phyloP scores from a whole-genome alignment of 2,329 filamentous ascomycete species.

The Clonostachys rhizophaga region DNA sequence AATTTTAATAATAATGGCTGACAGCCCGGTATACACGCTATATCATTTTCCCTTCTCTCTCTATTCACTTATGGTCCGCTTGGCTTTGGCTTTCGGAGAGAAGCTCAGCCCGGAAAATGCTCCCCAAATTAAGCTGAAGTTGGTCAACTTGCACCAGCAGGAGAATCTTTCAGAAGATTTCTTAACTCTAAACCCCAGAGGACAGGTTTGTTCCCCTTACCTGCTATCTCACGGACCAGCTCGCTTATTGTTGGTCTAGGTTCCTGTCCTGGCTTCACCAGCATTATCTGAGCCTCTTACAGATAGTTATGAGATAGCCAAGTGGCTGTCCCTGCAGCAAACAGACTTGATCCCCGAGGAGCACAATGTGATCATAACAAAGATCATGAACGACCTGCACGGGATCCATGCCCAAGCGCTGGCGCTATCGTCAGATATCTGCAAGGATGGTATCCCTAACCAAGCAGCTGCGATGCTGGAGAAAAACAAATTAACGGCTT shows the following conservation, averaged over 20 bases:
- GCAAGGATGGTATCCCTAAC: conserved; percentile 16
- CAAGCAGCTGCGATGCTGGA: conserved; percentile 19
- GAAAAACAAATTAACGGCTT: conserved; percentile 12
- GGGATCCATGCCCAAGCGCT: conserved; percentile 15
- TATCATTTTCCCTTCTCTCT: conserved; percentile 21
- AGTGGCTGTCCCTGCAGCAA: conserved; percentile 18
- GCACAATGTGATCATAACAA: conserved; percentile 12
- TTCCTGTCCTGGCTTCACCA: conserved; percentile 17
- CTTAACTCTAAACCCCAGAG: conserved; percentile 17
- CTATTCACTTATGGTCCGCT: conserved; percentile 21
- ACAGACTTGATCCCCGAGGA: conserved; percentile 16
- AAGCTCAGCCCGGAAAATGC: conserved; percentile 13
- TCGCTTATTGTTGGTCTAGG: conserved; percentile 7
- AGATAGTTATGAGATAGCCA: conserved; percentile 17
- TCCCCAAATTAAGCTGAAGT: conserved; percentile 12
- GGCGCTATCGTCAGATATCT: conserved; percentile 11
- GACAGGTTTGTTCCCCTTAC: conserved; percentile 13
- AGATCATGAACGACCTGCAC: conserved; percentile 16
- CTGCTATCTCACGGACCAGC: no score
- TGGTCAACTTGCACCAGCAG: conserved; percentile 15
- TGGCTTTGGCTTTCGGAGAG: conserved; percentile 16
- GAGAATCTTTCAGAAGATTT: conserved; percentile 19
- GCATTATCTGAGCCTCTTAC: conserved; percentile 10
- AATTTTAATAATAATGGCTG: no score
- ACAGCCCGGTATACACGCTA: conserved; percentile 8